Base-by-base conservation (phyloP, 768 basidiomycete species). In the Imleria badia region DNA sequence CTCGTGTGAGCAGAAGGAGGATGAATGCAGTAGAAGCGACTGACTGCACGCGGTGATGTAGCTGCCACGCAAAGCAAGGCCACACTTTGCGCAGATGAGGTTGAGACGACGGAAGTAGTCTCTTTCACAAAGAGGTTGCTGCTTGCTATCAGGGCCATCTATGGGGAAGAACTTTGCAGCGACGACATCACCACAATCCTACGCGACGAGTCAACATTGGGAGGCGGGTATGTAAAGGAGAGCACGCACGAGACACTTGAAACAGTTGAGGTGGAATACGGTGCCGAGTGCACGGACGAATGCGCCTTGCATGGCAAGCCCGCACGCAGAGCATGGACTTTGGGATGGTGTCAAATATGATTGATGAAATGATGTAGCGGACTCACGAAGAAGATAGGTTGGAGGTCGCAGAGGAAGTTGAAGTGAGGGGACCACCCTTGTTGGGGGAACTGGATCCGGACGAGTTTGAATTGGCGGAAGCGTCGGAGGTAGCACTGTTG, bases 161-260 rank as follows among this genome's bases (percentile, higher is more conserved):
- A 98, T 91, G 19, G 97, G 96, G 73, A 99, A 99, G 78, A 99
- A 99, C 72, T 98, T 99, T 56, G 91, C 90, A 29, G 97, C 97
- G 40, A 99, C 97, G 44, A 98, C 90, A 65, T 89, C 87, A 62
- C 91, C 89, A 66, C 97, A 99, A 69, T 99, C 97, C 96, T 98
- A 67, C 22, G 19, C 45, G 14, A 57, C 34, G 48, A 57, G 58
- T 56, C 51, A 56, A 40, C 31, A 34, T 5, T 12, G 41, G 23
- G 34, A n/a, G 12, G 0, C 4, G 20, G 10, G 1, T 7, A 17
- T 19, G n/a, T 29, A 19, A 26, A 49, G 40, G 48, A 31, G 59
- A 52, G 53, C 19, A 76, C 89, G 61, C 64, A 97, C 96, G 82
- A 92, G 82, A 79, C 97, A 99, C 66, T 91, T 91, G 82, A 99